Conservation (phyloP, 2,329 filamentous ascomycete species). For the Xylariales sp. region DNA sequence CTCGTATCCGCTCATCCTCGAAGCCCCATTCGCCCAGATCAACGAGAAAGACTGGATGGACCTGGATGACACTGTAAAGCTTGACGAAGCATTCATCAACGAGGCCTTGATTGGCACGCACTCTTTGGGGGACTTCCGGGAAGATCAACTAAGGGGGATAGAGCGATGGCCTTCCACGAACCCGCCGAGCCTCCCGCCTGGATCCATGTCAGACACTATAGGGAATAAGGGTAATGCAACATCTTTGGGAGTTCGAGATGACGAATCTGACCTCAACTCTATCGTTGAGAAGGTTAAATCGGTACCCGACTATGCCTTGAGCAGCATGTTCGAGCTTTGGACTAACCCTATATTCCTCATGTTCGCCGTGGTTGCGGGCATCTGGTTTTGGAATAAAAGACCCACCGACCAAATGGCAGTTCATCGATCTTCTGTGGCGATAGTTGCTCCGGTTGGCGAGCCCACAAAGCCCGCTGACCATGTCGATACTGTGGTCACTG, state of each 20-base stretch:
- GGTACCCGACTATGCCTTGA: conserved; percentile 44
- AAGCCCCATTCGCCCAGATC: conserved; percentile 48
- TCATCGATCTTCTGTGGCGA: neutral
- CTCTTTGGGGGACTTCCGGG: conserved; percentile 42
- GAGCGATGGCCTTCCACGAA: conserved; percentile 33
- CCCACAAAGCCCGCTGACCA: conserved; percentile 6
- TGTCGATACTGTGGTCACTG: neutral
- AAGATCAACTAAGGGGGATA: conserved; percentile 29
- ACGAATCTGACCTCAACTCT: conserved; percentile 31
- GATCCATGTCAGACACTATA: conserved; percentile 4
- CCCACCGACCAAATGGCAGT: neutral
- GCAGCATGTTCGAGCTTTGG: conserved; percentile 50
- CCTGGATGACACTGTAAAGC: conserved; percentile 28
- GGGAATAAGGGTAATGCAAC: conserved; percentile 12
- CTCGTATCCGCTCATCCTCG: conserved; percentile 79
- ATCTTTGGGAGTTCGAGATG: conserved; percentile 27
- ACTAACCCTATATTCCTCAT: conserved; percentile 51
- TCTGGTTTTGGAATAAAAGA: conserved; percentile 29
- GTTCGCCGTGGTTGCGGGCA: conserved; percentile 33
- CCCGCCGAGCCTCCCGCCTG: conserved; percentile 13
- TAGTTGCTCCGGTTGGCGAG: neutral
- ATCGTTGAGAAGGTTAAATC: conserved; percentile 47
- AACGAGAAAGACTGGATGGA: conserved; percentile 45
- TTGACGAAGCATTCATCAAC: conserved; percentile 45
- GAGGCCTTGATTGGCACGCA: conserved; percentile 69